Conservation (phyloP, 306 rosid species). For the Trifolium dubium region DNA sequence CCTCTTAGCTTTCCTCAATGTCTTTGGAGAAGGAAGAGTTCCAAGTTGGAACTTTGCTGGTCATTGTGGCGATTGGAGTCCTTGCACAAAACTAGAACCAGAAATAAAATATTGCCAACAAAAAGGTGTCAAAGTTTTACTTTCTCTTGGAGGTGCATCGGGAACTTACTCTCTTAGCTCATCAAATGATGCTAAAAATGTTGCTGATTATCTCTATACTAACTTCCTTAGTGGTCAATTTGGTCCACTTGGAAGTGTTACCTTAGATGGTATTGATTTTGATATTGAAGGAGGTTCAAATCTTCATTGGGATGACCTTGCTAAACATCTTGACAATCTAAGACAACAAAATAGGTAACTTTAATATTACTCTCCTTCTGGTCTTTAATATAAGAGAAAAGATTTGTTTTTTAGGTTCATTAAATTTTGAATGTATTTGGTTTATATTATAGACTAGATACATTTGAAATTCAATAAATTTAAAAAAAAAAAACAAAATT, state of each 20-base stretch:
- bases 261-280: slow-evolving; percentile 64
- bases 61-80: not conserved
- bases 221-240: slow-evolving; percentile 53
- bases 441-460: too few species aligned
- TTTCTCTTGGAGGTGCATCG: slow-evolving; percentile 56
- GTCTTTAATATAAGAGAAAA: too few species aligned
- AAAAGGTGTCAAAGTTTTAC: slow-evolving; percentile 53
- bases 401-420: too few species aligned
- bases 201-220: slow-evolving; percentile 48
- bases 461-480: too few species aligned
- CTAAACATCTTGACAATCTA: not conserved
- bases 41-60: not conserved
- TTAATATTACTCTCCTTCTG: too few species aligned
- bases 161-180: slow-evolving; percentile 43
- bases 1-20: slow-evolving; percentile 51
- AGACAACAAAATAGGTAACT: not conserved
- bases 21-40: slow-evolving; percentile 30
- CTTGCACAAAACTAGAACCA: not conserved
- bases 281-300: slow-evolving; percentile 38
- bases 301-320: slow-evolving; percentile 51
- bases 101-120: slow-evolving; percentile 46
- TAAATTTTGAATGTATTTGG: too few species aligned
- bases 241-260: slow-evolving; percentile 50
- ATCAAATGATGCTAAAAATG: slow-evolving; percentile 37
- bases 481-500: too few species aligned